A percentile compares a stretch with the other conserved stretches of the same genome.
Evolutionary conservation across 768 basidiomycete species (phyloP).

Genomic region (Chalciporus piperatus): DNA sequence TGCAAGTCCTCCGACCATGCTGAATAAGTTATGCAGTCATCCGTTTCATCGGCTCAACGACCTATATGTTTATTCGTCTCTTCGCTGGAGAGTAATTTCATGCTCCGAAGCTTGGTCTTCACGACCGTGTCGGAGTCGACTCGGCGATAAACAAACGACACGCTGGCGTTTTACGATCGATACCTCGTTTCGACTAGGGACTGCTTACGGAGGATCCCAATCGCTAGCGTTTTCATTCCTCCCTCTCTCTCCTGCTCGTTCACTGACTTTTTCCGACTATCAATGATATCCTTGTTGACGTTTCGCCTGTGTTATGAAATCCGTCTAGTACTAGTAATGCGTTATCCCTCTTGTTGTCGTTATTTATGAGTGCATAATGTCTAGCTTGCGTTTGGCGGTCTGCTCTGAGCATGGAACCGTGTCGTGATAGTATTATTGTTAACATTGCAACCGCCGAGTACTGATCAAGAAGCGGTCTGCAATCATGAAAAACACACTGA

Average conservation of each 20-base stretch:
- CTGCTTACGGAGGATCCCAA: constrained; percentile 12
- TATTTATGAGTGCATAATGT: background rate
- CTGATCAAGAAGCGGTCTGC: too few relatives aligned
- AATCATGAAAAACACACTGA: too few relatives aligned
- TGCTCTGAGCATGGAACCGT: too few relatives aligned
- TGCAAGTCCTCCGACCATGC: background rate
- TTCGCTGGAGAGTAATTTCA: constrained; percentile 76
- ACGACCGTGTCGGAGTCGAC: background rate
- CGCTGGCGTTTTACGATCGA: too few relatives aligned
- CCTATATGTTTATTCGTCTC: constrained; percentile 80
- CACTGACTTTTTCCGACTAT: too few relatives aligned
- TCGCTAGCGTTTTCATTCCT: background rate
- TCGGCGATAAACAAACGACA: background rate
- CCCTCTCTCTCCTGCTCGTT: background rate
- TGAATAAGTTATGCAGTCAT: constrained; percentile 50
- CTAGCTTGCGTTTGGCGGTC: too few relatives aligned
- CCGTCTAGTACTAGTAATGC: background rate
- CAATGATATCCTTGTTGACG: background rate
- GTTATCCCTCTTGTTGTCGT: background rate
- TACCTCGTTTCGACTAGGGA: background rate
- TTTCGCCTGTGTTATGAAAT: too few relatives aligned
- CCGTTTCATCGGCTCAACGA: constrained; percentile 78
- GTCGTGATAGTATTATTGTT: too few relatives aligned
- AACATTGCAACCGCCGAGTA: too few relatives aligned
- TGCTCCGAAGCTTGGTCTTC: background rate